Conservation (phyloP, 2,329 filamentous ascomycete species). For the Colletotrichum liaoningense region DNA sequence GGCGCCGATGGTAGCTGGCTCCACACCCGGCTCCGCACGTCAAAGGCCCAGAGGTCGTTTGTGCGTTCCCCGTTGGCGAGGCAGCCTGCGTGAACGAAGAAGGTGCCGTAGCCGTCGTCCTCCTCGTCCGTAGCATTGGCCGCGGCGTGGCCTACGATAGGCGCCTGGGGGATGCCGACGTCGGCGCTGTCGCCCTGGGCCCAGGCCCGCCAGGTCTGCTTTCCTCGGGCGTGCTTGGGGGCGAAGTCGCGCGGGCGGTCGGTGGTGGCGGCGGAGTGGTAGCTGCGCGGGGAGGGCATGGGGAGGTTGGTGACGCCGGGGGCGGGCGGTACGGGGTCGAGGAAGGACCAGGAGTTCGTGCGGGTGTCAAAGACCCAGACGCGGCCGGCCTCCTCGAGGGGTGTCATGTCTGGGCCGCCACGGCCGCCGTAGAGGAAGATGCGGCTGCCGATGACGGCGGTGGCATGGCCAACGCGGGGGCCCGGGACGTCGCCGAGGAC, state of each 20-base stretch:
- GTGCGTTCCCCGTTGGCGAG: constrained; percentile 70
- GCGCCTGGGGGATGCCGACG: constrained; percentile 69
- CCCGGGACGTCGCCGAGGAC: constrained; percentile 64
- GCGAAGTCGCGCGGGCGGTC: constrained; percentile 66
- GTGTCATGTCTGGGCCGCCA: constrained; percentile 74
- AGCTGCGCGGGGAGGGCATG: constrained; percentile 74
- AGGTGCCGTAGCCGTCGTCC: constrained; percentile 71
- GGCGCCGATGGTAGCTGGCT: constrained; percentile 75
- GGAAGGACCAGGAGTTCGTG: constrained; percentile 70
- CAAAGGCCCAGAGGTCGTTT: constrained; percentile 83
- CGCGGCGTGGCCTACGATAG: constrained; percentile 68
- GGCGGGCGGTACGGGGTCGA: constrained; percentile 66
- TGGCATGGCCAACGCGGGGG: constrained; percentile 79
- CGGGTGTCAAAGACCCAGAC: constrained; percentile 82
- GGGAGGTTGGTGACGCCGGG: constrained; percentile 53
- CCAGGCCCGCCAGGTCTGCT: constrained; percentile 66
- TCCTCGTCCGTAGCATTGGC: constrained; percentile 70
- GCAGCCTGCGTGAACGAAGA: constrained; percentile 84
- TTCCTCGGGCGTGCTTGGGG: constrained; percentile 45
- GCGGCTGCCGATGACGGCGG: constrained; percentile 73
- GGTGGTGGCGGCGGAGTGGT: constrained; percentile 72
- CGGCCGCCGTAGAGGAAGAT: constrained; percentile 88
- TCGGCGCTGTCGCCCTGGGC: constrained; percentile 64
- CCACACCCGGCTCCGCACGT: constrained; percentile 74
- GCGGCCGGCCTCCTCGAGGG: constrained; percentile 78